phyloP scores from a whole-genome alignment of 148 eudicot genomes.

The Dianthus caryophyllus region DNA sequence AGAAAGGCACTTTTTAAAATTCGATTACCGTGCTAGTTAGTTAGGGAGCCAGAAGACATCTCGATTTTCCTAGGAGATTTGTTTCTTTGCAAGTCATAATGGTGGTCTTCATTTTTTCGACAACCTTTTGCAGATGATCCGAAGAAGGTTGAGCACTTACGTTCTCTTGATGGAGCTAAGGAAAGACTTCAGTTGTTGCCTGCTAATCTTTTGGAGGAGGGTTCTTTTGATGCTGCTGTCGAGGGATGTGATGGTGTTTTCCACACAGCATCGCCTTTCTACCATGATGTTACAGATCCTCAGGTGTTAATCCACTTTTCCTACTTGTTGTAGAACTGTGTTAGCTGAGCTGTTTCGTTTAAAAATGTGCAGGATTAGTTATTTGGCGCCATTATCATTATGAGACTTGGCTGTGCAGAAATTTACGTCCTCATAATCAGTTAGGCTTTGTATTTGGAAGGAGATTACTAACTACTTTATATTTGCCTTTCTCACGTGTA shows the following conservation, averaged over 20 bases:
- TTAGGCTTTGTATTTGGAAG: not conserved
- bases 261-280: slow-evolving; percentile 52
- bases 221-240: slow-evolving; percentile 46
- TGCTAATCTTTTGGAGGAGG: slow-evolving; percentile 48
- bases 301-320: slow-evolving; percentile 28
- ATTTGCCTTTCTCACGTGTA: not conserved
- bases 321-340: not conserved
- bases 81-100: not conserved
- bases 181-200: slow-evolving; percentile 46
- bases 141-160: slow-evolving; percentile 46
- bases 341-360: not conserved
- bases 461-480: not conserved
- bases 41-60: not conserved
- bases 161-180: slow-evolving; percentile 49
- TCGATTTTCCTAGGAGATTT: not conserved
- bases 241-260: slow-evolving; percentile 54
- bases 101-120: not conserved
- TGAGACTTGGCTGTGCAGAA: not conserved
- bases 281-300: slow-evolving; percentile 33
- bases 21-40: not conserved
- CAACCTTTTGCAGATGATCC: slow-evolving; percentile 34
- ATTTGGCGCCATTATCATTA: no score
- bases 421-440: not conserved
- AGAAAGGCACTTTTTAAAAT: not conserved
- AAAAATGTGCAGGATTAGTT: no score